Evolutionary conservation across 768 basidiomycete genomes (phyloP), one percentile per base, ranked within the genome.

Genomic region (Calvatia gigantea): DNA sequence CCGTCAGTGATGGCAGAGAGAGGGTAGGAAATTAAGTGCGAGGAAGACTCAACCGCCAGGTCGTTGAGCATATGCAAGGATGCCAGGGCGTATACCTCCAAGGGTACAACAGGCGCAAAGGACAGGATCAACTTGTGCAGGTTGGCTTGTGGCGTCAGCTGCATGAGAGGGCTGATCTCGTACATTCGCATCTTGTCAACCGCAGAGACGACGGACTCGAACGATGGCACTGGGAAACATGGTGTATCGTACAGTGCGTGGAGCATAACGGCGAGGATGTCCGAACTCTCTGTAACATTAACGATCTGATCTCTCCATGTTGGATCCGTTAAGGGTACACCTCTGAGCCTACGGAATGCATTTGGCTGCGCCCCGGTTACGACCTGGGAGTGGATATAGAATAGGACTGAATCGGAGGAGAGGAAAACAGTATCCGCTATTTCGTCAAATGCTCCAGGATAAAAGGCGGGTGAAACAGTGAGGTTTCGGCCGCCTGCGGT

Each of bases 341-440:
- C 46, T 6, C 17, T 11, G 5, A 48, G 15, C 32, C 31, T 48
- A 9, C 56, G 46, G 41, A 63, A 63, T 31, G 62, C 60, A 9
- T 54, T 51, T 5, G 58, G 57, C 3, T 48, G 60, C 14, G 44
- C 38, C 23, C 31, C 27, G 12, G 48, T 12, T 17, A 59, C 56
- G 17, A 50, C 49, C 17, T 49, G 25, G 4, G 54, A 54, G 17
- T 61, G 45, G 1, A 61, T 58, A 23, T 56, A 58, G 46, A 61
- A 63, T 21, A 56, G 29, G 11, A 63, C 60, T 12, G 38, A 23
- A 38, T 63, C 58, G 9, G 56, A 61, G 21, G 62, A 63, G 23
- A 47, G 31, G 17, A 59, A 54, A 12, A 59, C 39, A 3, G 57
- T 32, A 29, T 63, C 60, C 11, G 54, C 47, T 27, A 47, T 46